These are phyloP conservation scores for Dactylella cylindrospora DNA, from an alignment of 2,329 filamentous ascomycete genomes.

Conservation along the genomic window DNA sequence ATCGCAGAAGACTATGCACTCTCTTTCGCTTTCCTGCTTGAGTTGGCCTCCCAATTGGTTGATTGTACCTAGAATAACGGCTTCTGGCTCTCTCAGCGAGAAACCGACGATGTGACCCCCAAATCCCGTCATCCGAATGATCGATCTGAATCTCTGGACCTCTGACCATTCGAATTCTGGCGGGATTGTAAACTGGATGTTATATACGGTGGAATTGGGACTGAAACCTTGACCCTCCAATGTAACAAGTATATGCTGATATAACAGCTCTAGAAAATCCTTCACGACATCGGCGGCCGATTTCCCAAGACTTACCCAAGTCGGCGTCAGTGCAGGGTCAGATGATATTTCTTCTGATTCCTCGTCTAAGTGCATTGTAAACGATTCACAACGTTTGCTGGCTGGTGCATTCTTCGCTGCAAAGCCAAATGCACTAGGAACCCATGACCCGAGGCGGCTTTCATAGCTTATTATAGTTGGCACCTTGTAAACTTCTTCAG, in stretches of 20 bases:
- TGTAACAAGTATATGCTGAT: slow-evolving; percentile 5
- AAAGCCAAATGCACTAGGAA: slow-evolving; percentile 6
- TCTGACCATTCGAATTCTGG: slow-evolving; percentile 2
- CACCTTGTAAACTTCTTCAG: slow-evolving; percentile 3
- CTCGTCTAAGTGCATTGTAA: slow-evolving; percentile 9
- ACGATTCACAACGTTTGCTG: slow-evolving; percentile 5
- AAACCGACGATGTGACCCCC: neutral
- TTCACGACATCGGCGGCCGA: neutral
- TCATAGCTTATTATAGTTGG: slow-evolving; percentile 10
- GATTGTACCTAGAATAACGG: slow-evolving; percentile 6
- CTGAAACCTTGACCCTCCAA: neutral
- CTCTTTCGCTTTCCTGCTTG: too few relatives aligned
- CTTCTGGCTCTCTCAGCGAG: slow-evolving; percentile 5
- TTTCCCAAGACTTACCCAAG: slow-evolving; percentile 2
- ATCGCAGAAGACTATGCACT: slow-evolving; percentile 8
- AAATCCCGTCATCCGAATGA: neutral
- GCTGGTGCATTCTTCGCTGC: slow-evolving; percentile 5
- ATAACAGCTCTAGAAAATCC: slow-evolving; percentile 3
- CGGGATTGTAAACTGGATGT: slow-evolving; percentile 6
- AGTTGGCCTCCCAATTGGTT: slow-evolving; percentile 7
- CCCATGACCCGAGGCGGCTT: neutral
- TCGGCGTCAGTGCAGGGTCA: neutral
- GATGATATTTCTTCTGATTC: neutral
- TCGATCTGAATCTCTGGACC: slow-evolving; percentile 8
- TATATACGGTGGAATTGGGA: slow-evolving; percentile 1